These are phyloP conservation scores for Allomyces macrogynus DNA, from an alignment of 192 early-diverging fungal species.

Conservation along the genomic window DNA sequence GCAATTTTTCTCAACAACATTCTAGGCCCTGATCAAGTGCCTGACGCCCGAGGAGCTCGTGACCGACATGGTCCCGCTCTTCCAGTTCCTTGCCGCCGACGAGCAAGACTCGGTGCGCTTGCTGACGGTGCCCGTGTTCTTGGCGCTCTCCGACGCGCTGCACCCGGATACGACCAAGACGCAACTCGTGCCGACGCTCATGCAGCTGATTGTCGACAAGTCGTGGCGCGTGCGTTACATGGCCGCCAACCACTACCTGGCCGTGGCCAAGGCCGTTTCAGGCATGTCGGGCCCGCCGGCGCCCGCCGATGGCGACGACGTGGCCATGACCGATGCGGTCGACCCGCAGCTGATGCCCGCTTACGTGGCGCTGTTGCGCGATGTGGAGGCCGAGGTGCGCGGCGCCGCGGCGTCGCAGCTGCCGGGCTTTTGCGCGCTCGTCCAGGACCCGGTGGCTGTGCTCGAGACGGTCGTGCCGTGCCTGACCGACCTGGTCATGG, in stretches of 20 bases:
- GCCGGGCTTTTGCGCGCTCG: constrained; percentile 55
- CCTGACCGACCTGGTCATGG: constrained; percentile 83
- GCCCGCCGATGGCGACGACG: neutral
- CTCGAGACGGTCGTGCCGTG: constrained; percentile 62
- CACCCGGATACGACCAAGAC: constrained; percentile 54
- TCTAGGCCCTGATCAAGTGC: too few relatives aligned
- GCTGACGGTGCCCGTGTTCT: constrained; percentile 75
- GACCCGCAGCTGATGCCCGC: constrained; percentile 70
- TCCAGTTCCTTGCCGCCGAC: constrained; percentile 59
- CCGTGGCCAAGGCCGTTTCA: constrained; percentile 27
- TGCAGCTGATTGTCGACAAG: constrained; percentile 66
- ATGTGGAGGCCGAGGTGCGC: constrained; percentile 93
- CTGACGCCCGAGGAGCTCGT: constrained; percentile 38
- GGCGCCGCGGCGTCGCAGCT: constrained; percentile 84
- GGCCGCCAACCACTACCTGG: constrained; percentile 95
- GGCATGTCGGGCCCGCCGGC: constrained; percentile 17
- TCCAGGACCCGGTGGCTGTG: constrained; percentile 59
- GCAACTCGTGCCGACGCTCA: constrained; percentile 48
- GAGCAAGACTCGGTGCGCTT: constrained; percentile 94
- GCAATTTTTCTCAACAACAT: too few relatives aligned
- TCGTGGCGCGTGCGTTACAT: constrained; percentile 98
- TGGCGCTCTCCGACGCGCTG: constrained; percentile 68
- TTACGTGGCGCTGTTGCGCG: constrained; percentile 75
- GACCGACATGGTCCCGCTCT: constrained; percentile 64
- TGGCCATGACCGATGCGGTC: constrained; percentile 33